phyloP scores from a whole-genome alignment of 331 rosid genomes.

The Quercus phellos region DNA sequence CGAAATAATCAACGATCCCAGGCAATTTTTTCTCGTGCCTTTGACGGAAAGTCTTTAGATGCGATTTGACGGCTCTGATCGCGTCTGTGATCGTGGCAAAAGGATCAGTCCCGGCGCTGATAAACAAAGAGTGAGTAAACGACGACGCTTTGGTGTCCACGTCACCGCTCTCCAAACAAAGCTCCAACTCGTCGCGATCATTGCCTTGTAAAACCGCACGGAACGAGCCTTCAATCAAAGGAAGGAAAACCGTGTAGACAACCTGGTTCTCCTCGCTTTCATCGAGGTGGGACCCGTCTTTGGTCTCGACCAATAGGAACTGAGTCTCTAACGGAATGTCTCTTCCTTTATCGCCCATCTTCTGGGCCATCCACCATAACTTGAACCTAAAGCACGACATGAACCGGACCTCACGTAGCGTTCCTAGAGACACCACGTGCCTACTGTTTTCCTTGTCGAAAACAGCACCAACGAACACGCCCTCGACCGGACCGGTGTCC shows the following conservation, averaged over 20 bases:
- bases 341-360: slow-evolving; percentile 69
- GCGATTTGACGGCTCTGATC: slow-evolving; percentile 41
- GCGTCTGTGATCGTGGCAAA: slow-evolving; percentile 55
- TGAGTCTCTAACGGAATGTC: slow-evolving; percentile 86
- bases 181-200: slow-evolving; percentile 50
- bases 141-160: slow-evolving; percentile 53
- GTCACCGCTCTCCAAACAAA: slow-evolving; percentile 87
- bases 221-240: slow-evolving; percentile 72
- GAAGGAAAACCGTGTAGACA: slow-evolving; percentile 72
- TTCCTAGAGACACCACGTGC: slow-evolving; percentile 64
- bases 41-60: slow-evolving; percentile 63
- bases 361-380: slow-evolving; percentile 98
- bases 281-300: slow-evolving; percentile 63
- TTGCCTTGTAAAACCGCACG: slow-evolving; percentile 75
- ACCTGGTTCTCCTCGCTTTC: slow-evolving; percentile 39
- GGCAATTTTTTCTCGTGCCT: slow-evolving; percentile 81
- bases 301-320: slow-evolving; percentile 66
- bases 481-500: slow-evolving; percentile 56
- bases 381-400: slow-evolving; percentile 85
- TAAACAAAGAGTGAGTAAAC: slow-evolving; percentile 50
- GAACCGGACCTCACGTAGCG: slow-evolving; percentile 54
- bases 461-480: slow-evolving; percentile 57
- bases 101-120: slow-evolving; percentile 68
- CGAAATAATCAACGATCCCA: slow-evolving; percentile 59
- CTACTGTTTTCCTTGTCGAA: slow-evolving; percentile 45